A percentile compares a stretch with the other conserved stretches of the same genome.
phyloP scores from a whole-genome alignment of 768 basidiomycete species.

The Coprinopsis strossmayeri region DNA sequence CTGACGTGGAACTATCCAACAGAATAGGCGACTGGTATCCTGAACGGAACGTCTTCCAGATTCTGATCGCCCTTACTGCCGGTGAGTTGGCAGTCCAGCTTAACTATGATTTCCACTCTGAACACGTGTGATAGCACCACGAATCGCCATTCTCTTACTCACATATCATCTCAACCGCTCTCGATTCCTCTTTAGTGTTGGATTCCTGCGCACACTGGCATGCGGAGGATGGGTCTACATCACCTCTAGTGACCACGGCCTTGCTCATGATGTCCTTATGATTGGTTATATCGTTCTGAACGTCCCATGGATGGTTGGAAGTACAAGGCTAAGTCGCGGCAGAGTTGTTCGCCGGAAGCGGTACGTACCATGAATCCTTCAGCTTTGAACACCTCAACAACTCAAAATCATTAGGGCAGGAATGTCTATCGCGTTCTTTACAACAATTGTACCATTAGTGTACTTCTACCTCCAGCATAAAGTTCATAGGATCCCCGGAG shows the following conservation, averaged over 20 bases:
- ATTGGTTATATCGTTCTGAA: slow-evolving; percentile 79
- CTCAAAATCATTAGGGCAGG: neutral
- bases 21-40: slow-evolving; percentile 92
- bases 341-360: slow-evolving; percentile 40
- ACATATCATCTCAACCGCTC: slow-evolving; percentile 55
- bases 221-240: slow-evolving; percentile 94
- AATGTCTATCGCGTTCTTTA: slow-evolving; percentile 53
- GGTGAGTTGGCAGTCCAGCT: slow-evolving; percentile 29
- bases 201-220: slow-evolving; percentile 65
- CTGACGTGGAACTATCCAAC: neutral
- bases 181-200: slow-evolving; percentile 44
- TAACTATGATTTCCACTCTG: no score
- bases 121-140: slow-evolving; percentile 54
- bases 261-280: slow-evolving; percentile 84
- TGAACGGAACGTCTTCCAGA: slow-evolving; percentile 78
- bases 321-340: slow-evolving; percentile 50
- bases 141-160: slow-evolving; percentile 58
- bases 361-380: slow-evolving; percentile 48
- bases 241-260: slow-evolving; percentile 79
- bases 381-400: slow-evolving; percentile 29
- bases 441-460: slow-evolving; percentile 61
- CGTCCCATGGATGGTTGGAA: slow-evolving; percentile 84
- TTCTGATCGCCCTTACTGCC: slow-evolving; percentile 81
- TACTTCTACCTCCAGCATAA: slow-evolving; percentile 88
- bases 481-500: slow-evolving; percentile 70